phyloP scores from a whole-genome alignment of 129 eudicot genomes.

The Rutidosis leptorrhynchoides region DNA sequence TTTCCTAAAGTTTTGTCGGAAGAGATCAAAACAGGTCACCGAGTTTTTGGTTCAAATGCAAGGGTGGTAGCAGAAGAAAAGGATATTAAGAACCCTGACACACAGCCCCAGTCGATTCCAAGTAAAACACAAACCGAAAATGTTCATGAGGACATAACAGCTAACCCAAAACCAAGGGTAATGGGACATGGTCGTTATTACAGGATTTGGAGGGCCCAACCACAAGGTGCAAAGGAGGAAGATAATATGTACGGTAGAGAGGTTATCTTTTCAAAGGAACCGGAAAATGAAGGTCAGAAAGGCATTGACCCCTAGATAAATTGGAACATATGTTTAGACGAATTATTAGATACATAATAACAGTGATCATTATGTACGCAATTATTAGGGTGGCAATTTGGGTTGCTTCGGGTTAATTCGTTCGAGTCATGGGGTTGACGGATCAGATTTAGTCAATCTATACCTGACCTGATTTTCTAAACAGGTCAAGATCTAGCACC shows the following conservation, averaged over 20 bases:
- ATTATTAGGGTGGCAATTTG: too few relatives aligned
- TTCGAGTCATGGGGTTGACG: too few relatives aligned
- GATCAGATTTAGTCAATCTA: too few relatives aligned
- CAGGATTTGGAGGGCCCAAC: conserved; percentile 26
- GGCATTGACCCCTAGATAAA: not conserved
- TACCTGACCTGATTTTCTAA: too few relatives aligned
- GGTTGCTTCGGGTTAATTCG: too few relatives aligned
- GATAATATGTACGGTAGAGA: conserved; percentile 31
- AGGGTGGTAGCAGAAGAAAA: conserved; percentile 8
- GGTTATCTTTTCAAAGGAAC: conserved; percentile 16
- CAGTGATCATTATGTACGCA: too few relatives aligned
- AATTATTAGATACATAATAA: too few relatives aligned
- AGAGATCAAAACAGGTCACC: conserved; percentile 9
- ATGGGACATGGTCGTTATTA: conserved; percentile 31
- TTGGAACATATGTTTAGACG: too few relatives aligned
- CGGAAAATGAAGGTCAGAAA: not conserved
- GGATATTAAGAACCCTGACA: not conserved
- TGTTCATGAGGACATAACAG: conserved; percentile 13
- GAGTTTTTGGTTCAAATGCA: conserved; percentile 4
- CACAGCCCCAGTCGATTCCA: not conserved
- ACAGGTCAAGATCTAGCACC: too few relatives aligned
- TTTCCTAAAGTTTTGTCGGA: conserved; percentile 6
- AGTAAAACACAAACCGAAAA: not conserved
- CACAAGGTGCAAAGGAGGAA: conserved; percentile 28
- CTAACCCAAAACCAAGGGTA: conserved; percentile 31